Evolutionary conservation across 441 rosid genomes (phyloP).

Genomic region (Adansonia grandidieri): DNA sequence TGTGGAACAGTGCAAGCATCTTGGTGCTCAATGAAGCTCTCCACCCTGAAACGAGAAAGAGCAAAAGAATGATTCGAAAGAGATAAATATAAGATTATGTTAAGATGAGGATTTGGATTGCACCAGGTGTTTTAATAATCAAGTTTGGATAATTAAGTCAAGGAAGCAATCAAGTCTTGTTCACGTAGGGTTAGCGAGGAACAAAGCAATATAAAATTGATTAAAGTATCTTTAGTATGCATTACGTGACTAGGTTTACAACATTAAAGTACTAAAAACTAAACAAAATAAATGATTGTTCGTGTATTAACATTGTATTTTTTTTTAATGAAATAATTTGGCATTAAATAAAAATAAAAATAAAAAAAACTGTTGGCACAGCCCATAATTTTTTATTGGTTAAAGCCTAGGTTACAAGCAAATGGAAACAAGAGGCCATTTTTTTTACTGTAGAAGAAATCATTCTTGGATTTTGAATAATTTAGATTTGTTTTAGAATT

Average conservation of each 20-base stretch:
- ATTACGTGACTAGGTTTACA: constrained; percentile 28
- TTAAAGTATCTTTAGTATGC: constrained; percentile 35
- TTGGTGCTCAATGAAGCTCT: constrained; percentile 97
- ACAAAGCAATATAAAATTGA: constrained; percentile 40
- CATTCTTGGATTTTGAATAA: constrained; percentile 39
- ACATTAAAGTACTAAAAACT: constrained; percentile 15
- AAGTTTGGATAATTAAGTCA: constrained; percentile 10
- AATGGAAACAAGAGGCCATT: constrained; percentile 27
- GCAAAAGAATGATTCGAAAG: neutral
- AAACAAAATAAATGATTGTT: neutral
- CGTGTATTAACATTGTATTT: no score
- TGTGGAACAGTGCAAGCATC: constrained; percentile 69
- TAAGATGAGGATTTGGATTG: constrained; percentile 3
- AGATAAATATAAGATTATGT: constrained; percentile 4
- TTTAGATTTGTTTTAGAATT: constrained; percentile 4
- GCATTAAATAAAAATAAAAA: neutral
- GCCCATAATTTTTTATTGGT: constrained; percentile 24
- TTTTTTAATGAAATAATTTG: neutral
- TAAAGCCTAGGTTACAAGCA: constrained; percentile 28
- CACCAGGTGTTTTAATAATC: constrained; percentile 20
- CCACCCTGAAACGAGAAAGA: constrained; percentile 59
- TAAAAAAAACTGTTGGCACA: constrained; percentile 7
- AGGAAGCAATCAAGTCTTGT: constrained; percentile 25
- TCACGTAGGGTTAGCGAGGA: constrained; percentile 45
- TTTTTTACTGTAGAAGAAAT: constrained; percentile 28